A percentile compares a stretch with the other conserved stretches of the same genome.
phyloP scores from a whole-genome alignment of 208 protist genomes.

The Trichomonas vaginalis region DNA sequence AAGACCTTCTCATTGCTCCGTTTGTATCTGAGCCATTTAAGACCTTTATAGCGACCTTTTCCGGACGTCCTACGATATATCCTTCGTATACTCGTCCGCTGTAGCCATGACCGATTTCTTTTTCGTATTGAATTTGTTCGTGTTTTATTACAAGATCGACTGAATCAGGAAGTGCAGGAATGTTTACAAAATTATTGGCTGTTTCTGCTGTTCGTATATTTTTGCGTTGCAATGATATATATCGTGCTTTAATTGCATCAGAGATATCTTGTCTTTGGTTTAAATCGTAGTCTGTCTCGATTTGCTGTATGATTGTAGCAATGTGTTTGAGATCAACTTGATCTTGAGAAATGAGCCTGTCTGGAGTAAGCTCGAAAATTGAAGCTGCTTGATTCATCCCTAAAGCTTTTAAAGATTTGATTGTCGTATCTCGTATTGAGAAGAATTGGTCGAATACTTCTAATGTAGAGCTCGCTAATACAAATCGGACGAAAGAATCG shows the following conservation, averaged over 20 bases:
- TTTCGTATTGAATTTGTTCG: not conserved
- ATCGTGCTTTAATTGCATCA: not conserved
- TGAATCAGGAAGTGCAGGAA: not conserved
- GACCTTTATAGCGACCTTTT: not conserved
- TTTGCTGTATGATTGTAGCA: not conserved
- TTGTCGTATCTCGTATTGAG: not conserved
- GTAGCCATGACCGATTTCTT: not conserved
- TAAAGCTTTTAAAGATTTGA: not conserved
- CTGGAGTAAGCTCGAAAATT: not conserved
- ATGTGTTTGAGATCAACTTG: constrained; percentile 3
- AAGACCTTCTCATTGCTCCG: not conserved
- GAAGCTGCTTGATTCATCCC: not conserved
- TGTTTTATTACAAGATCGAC: not conserved
- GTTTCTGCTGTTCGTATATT: not conserved
- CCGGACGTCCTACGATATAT: not conserved
- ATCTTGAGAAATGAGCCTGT: not conserved
- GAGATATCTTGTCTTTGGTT: not conserved
- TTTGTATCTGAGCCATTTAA: not conserved
- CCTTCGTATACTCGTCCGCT: not conserved
- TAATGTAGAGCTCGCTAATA: not conserved
- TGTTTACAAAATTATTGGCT: not conserved
- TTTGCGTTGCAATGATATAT: not conserved
- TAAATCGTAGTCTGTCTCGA: not conserved
- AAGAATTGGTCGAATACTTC: not conserved
- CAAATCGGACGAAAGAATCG: not conserved